phyloP scores from a whole-genome alignment of 306 rosid species.

The Inga oerstediana region DNA sequence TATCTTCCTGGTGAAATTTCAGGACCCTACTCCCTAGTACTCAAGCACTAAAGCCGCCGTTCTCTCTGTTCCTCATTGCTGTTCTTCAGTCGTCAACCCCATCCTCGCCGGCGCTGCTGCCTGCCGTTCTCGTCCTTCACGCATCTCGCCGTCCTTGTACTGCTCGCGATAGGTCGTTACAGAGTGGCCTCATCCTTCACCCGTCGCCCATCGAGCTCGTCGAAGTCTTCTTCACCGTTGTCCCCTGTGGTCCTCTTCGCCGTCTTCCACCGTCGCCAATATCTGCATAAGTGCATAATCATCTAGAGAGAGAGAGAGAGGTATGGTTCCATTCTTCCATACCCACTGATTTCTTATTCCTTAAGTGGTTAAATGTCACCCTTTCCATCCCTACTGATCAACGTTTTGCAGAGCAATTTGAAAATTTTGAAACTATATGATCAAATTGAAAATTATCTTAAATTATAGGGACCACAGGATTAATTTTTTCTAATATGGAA shows the following conservation, averaged over 20 bases:
- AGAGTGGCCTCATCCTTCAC: too few species aligned
- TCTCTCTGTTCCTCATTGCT: neutral
- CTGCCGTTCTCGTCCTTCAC: too few species aligned
- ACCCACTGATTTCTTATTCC: neutral
- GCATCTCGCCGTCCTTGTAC: too few species aligned
- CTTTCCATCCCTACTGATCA: too few species aligned
- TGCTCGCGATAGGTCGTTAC: too few species aligned
- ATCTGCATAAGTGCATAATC: neutral
- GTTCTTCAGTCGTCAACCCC: too few species aligned
- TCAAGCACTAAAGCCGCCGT: neutral
- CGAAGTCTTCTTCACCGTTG: neutral
- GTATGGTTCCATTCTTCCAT: neutral
- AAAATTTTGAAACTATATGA: neutral
- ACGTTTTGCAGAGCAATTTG: neutral
- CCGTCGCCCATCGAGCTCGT: neutral
- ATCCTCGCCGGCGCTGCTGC: too few species aligned
- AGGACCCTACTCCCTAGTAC: neutral
- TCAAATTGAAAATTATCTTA: neutral
- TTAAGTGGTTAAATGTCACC: neutral
- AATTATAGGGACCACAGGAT: neutral
- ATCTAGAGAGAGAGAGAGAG: neutral
- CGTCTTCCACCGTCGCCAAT: neutral
- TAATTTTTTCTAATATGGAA: neutral
- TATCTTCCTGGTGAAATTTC: too few species aligned
- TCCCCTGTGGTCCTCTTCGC: neutral